Evolutionary conservation across 257 asterid species (phyloP), one percentile per base, ranked within the genome.

Genomic region (Leptodermis oblonga): DNA sequence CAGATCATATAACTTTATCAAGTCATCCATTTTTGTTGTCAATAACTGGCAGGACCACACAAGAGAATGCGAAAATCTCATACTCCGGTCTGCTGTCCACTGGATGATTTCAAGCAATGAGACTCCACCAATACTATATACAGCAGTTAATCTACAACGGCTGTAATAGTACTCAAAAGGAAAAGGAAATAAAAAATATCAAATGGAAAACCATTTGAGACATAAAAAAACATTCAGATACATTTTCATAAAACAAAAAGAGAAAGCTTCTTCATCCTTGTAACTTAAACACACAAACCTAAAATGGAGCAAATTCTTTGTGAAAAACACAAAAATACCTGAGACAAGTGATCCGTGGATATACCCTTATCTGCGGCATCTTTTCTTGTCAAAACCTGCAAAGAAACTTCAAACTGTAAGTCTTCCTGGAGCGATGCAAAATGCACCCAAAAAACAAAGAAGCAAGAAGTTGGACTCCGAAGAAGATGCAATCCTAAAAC

Each of bases 311-410:
- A 61, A 45, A 61, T 61, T 33, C 22, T 31, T 66, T 34, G 20
- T 48, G 0, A 52, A 12, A 13, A 22, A n/a, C 18, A 9, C 66
- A 67, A 48, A 46, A 3, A 67, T 86, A 93, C 97, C 93, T 59
- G 82, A 25, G 94, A 84, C 51, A 90, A 82, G 84, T 82, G 75
- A 73, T 86, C 94, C 53, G 70, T 84, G 11, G 90, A 84, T 60
- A 83, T 62, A 69, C 75, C 84, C 69, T 78, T 80, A 8, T 82
- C 81, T 41, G 82, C 77, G 14, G 79, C 82, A 78, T 61, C 81
- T 77, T 82, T 84, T 65, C 78, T 79, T 77, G 88, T 92, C 90
- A 87, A 72, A 70, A 93, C 90, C 98, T 93, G 74, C 59, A 8
- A 26, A 77, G n/a, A 15, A 55, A 17, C 42, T 55, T 11, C 30